Percentiles rank a stretch among this genome's conserved stretches.
These are phyloP conservation scores for Wickerhamomyces sp. DNA, from an alignment of 1,139 yeast genomes.

Conservation along the genomic window DNA sequence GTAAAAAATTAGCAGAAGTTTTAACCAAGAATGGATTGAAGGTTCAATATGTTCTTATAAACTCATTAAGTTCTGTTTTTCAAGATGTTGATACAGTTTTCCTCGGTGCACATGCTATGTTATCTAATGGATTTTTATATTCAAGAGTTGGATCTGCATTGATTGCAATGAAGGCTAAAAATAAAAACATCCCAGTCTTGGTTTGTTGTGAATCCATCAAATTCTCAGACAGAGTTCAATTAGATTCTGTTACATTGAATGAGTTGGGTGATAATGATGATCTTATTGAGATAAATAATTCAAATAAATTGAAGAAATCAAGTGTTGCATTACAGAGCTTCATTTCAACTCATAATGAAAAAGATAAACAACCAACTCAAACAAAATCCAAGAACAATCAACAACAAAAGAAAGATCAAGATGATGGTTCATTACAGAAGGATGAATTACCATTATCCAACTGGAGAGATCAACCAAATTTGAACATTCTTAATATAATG, in stretches of 20 bases:
- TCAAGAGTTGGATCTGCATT: slow-evolving; percentile 95
- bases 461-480: slow-evolving; percentile 59
- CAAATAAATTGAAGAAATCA: slow-evolving; percentile 53
- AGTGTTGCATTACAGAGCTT: slow-evolving; percentile 67
- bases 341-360: slow-evolving; percentile 39
- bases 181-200: slow-evolving; percentile 85
- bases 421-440: slow-evolving; percentile 15
- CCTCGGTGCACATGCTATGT: slow-evolving; percentile 95
- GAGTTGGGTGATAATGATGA: slow-evolving; percentile 88
- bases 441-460: slow-evolving; percentile 44
- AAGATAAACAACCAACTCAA: slow-evolving; percentile 19
- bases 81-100: slow-evolving; percentile 86
- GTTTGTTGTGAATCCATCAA: slow-evolving; percentile 95
- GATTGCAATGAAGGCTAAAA: slow-evolving; percentile 86
- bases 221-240: slow-evolving; percentile 91
- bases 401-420: slow-evolving; percentile 15
- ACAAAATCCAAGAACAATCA: slow-evolving; percentile 19
- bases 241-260: slow-evolving; percentile 90
- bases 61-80: slow-evolving; percentile 73
- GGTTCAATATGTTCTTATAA: slow-evolving; percentile 71
- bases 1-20: slow-evolving; percentile 64
- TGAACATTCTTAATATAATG: slow-evolving; percentile 78
- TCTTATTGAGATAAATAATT: slow-evolving; percentile 43
- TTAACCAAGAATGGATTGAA: slow-evolving; percentile 57
- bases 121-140: slow-evolving; percentile 88